A percentile compares a stretch with the other conserved stretches of the same genome.
Conservation (phyloP, 768 basidiomycete genomes). For the Lactifluus rugatus region DNA sequence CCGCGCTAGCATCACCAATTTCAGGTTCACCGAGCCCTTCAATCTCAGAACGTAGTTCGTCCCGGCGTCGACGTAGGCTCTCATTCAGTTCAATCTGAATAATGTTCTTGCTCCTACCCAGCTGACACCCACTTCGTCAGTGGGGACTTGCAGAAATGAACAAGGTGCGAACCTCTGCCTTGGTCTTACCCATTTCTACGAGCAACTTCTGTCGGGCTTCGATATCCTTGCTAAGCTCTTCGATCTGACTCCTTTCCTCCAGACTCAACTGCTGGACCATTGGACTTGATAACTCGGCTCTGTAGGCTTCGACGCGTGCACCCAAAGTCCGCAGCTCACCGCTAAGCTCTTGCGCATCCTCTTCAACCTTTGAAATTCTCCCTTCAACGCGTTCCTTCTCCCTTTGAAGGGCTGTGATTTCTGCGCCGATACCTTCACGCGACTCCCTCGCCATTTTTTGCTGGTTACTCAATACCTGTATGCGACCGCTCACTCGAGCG, state of each 20-base stretch:
- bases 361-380: constrained; percentile 54
- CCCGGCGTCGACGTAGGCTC: constrained; percentile 65
- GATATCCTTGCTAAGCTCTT: constrained; percentile 60
- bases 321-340: constrained; percentile 55
- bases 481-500: constrained; percentile 59
- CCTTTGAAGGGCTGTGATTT: constrained; percentile 45
- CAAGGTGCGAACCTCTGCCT: constrained; percentile 51
- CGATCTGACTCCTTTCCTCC: constrained; percentile 62
- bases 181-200: constrained; percentile 54
- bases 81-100: constrained; percentile 93
- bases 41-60: constrained; percentile 67
- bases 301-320: constrained; percentile 54
- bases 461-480: constrained; percentile 60
- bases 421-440: constrained; percentile 56
- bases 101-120: constrained; percentile 67
- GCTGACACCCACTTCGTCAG: constrained; percentile 30
- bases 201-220: constrained; percentile 65
- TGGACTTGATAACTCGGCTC: constrained; percentile 61
- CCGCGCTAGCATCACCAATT: constrained; percentile 44
- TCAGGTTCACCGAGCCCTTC: constrained; percentile 63
- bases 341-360: constrained; percentile 59
- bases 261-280: constrained; percentile 63
- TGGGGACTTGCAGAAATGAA: neutral
- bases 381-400: constrained; percentile 64
- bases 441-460: constrained; percentile 60